Percentiles rank a stretch among this genome's conserved stretches.
phyloP scores from a whole-genome alignment of 2,329 filamentous ascomycete species.

The Coniochaeta sp. region DNA sequence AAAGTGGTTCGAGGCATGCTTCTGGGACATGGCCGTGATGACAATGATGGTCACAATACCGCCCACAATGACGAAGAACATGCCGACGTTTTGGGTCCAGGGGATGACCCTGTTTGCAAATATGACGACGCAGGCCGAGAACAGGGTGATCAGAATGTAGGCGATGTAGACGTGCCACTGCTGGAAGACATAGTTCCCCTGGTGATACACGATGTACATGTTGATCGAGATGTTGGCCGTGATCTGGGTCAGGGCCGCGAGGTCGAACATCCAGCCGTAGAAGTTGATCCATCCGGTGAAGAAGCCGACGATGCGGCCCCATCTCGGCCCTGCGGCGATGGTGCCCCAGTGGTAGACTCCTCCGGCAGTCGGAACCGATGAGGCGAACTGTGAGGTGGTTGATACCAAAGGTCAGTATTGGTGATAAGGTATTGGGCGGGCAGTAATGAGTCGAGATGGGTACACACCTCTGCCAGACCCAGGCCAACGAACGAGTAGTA shows the following conservation, averaged over 20 bases:
- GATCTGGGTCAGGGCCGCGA: conserved; percentile 52
- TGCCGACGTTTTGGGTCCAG: conserved; percentile 42
- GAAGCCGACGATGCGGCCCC: conserved; percentile 44
- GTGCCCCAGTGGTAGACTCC: conserved; percentile 58
- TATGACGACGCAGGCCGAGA: conserved; percentile 43
- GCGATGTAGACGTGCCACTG: conserved; percentile 55
- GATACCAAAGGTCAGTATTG: no score
- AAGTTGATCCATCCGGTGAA: conserved; percentile 45
- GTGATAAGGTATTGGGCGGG: no score
- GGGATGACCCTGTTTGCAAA: conserved; percentile 51
- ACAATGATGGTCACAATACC: conserved; percentile 47
- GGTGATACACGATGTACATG: conserved; percentile 54
- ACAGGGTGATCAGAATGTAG: conserved; percentile 49
- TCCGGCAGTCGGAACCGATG: conserved; percentile 51
- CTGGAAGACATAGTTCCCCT: conserved; percentile 34
- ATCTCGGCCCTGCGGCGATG: conserved; percentile 46
- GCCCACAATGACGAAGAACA: conserved; percentile 48
- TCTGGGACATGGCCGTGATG: conserved; percentile 42
- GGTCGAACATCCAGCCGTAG: conserved; percentile 55
- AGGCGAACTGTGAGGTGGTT: conserved; percentile 41
- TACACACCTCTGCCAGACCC: conserved; percentile 30
- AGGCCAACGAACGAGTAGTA: conserved; percentile 36
- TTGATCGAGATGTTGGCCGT: conserved; percentile 52
- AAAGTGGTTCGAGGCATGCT: conserved; percentile 41
- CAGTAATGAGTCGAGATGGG: neutral